These are phyloP conservation scores for Nyctanthes arbortristis DNA, from an alignment of 257 asterid species.

Conservation along the genomic window DNA sequence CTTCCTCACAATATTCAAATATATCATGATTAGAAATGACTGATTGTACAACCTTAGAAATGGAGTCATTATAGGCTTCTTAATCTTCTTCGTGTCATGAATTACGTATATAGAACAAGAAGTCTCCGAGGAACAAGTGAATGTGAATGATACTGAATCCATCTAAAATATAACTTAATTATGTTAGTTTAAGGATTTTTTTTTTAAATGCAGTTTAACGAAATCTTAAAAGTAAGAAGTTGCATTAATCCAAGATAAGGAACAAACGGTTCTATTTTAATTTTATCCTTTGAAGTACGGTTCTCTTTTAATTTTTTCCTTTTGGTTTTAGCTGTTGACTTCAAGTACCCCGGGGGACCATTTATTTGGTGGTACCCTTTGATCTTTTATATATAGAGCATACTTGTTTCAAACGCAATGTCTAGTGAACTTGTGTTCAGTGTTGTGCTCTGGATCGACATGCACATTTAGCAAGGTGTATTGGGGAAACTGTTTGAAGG, in stretches of 20 bases:
- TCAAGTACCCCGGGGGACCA: constrained; percentile 32
- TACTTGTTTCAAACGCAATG: not conserved
- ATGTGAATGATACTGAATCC: not conserved
- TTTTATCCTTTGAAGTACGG: constrained; percentile 17
- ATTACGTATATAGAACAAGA: not conserved
- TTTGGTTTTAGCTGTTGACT: constrained; percentile 45
- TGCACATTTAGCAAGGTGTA: not conserved
- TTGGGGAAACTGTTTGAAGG: too few species aligned
- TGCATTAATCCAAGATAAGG: not conserved
- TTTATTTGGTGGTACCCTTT: constrained; percentile 23
- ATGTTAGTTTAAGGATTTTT: not conserved
- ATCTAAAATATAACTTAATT: not conserved
- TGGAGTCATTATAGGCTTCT: not conserved
- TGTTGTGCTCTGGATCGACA: not conserved
- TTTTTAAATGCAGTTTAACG: too few species aligned
- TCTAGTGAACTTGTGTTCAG: not conserved
- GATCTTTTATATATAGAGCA: not conserved
- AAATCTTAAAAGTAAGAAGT: not conserved
- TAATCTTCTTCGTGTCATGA: not conserved
- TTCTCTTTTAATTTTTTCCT: constrained; percentile 46
- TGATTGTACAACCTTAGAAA: constrained; percentile 2
- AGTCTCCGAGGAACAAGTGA: not conserved
- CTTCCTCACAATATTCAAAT: constrained; percentile 22
- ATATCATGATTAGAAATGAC: constrained; percentile 27
- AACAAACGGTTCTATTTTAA: not conserved